Conservation (phyloP, 2,329 filamentous ascomycete genomes). For the Tolypocladium ophioglossoides region DNA sequence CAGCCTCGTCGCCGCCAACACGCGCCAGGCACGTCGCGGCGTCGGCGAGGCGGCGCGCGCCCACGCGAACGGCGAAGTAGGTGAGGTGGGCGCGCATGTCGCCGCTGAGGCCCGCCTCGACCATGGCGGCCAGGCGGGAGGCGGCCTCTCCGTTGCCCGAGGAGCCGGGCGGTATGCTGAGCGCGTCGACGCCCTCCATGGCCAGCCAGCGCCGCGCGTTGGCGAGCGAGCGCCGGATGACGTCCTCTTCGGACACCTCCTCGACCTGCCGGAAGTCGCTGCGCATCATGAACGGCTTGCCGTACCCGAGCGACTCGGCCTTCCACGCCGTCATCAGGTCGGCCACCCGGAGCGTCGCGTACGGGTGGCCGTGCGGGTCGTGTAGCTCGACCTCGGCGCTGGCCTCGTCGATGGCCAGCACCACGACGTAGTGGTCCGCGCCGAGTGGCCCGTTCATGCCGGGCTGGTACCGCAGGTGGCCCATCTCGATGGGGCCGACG, state of each 20-base stretch:
- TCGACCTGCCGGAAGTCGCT: slow-evolving; percentile 5
- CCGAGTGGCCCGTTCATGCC: slow-evolving; percentile 6
- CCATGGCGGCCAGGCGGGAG: slow-evolving; percentile 2
- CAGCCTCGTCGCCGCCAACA: slow-evolving; percentile 3
- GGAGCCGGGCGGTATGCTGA: slow-evolving; percentile 6
- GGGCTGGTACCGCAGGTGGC: slow-evolving; percentile 6
- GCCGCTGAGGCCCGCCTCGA: slow-evolving; percentile 2
- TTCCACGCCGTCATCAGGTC: slow-evolving; percentile 8
- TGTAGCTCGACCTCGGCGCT: slow-evolving; percentile 4
- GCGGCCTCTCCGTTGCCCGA: slow-evolving; percentile 6
- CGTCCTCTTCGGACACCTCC: slow-evolving; percentile 5
- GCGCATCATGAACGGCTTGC: slow-evolving; percentile 9
- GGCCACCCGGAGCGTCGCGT: slow-evolving; percentile 6
- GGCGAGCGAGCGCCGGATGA: slow-evolving; percentile 6
- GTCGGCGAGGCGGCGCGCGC: slow-evolving; percentile 7
- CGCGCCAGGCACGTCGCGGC: slow-evolving; percentile 7
- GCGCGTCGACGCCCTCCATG: background rate
- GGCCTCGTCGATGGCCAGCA: slow-evolving; percentile 3
- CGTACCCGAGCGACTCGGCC: slow-evolving; percentile 7
- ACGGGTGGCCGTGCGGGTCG: slow-evolving; percentile 8
- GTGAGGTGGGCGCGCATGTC: slow-evolving; percentile 2
- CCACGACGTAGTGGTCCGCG: slow-evolving; percentile 10
- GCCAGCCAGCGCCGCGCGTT: slow-evolving; percentile 4
- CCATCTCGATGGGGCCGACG: slow-evolving; percentile 10
- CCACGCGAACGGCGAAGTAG: slow-evolving; percentile 7